Percentiles rank a stretch among this genome's conserved stretches.
phyloP scores from a whole-genome alignment of 1,284 basidiomycete genomes.

The Trichosporon sp. region DNA sequence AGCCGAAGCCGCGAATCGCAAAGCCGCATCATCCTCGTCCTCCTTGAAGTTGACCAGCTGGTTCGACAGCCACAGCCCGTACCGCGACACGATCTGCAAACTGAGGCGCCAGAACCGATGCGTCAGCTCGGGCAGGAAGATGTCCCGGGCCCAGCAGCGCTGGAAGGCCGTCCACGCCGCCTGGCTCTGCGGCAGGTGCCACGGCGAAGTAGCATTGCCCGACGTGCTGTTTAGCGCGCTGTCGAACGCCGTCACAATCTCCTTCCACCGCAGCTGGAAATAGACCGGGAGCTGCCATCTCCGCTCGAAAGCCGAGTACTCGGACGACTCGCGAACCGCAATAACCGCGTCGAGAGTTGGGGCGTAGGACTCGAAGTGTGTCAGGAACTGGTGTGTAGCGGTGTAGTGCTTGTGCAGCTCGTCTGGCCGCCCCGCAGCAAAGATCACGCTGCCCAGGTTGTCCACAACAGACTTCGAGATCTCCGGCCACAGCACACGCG shows the following conservation, averaged over 20 bases:
- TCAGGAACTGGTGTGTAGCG: conserved; percentile 76
- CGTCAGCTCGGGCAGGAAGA: conserved; percentile 74
- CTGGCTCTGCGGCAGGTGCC: conserved; percentile 57
- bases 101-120: conserved; percentile 83
- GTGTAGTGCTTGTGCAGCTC: conserved; percentile 88
- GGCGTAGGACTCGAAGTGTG: conserved; percentile 73
- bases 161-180: conserved; percentile 68
- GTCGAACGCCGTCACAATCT: conserved; percentile 74
- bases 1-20: conserved; percentile 31
- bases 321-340: conserved; percentile 65
- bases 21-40: conserved; percentile 55
- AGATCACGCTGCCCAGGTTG: conserved; percentile 74
- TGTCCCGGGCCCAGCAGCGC: conserved; percentile 75
- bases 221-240: conserved; percentile 52
- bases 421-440: conserved; percentile 82
- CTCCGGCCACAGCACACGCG: conserved; percentile 83
- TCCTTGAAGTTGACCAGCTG: conserved; percentile 48
- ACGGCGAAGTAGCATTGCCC: neutral
- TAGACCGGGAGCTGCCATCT: conserved; percentile 96
- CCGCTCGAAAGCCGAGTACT: conserved; percentile 68
- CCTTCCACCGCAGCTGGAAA: conserved; percentile 96
- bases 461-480: conserved; percentile 72
- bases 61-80: conserved; percentile 65
- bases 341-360: conserved; percentile 68
- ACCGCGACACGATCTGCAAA: conserved; percentile 76